These are phyloP conservation scores for Verticillium nonalfalfae DNA, from an alignment of 2,329 filamentous ascomycete genomes.

Conservation along the genomic window DNA sequence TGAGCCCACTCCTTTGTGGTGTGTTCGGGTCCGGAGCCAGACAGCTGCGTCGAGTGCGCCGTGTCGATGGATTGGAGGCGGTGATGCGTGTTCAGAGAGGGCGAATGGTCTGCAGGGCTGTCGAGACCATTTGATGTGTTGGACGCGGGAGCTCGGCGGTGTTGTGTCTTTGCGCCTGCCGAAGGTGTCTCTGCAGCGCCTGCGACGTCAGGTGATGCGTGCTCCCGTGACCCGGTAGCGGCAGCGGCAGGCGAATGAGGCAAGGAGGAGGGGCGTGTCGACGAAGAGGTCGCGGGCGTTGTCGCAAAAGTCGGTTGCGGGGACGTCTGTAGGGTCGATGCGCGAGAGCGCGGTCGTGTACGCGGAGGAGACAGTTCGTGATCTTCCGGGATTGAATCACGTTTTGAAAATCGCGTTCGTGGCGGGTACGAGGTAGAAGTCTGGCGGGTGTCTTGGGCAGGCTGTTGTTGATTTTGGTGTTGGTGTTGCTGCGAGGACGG, in stretches of 20 bases:
- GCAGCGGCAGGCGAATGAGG: constrained; percentile 20
- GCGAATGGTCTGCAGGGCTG: constrained; percentile 19
- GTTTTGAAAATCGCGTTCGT: constrained; percentile 11
- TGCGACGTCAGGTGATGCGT: not conserved
- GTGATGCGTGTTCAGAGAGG: constrained; percentile 24
- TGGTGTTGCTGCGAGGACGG: constrained; percentile 2
- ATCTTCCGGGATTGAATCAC: constrained; percentile 5
- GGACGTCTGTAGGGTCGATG: constrained; percentile 28
- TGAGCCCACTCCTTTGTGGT: constrained; percentile 27
- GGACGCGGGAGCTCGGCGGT: constrained; percentile 31
- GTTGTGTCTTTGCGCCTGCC: constrained; percentile 21
- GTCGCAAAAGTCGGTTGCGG: constrained; percentile 13
- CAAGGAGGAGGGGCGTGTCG: constrained; percentile 30
- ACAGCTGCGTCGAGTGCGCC: constrained; percentile 12
- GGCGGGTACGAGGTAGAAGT: constrained; percentile 2
- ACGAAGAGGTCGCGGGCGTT: constrained; percentile 11
- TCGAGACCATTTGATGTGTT: constrained; percentile 27
- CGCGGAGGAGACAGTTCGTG: constrained; percentile 12
- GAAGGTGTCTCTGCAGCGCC: constrained; percentile 12
- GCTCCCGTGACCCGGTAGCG: constrained; percentile 9
- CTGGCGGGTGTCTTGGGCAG: not conserved
- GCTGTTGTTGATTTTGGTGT: constrained; percentile 2
- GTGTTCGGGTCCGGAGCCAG: constrained; percentile 20
- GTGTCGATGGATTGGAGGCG: constrained; percentile 21
- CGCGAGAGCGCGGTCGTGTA: constrained; percentile 19